Conservation (phyloP, 768 basidiomycete genomes). For the Leccinum boreale region DNA sequence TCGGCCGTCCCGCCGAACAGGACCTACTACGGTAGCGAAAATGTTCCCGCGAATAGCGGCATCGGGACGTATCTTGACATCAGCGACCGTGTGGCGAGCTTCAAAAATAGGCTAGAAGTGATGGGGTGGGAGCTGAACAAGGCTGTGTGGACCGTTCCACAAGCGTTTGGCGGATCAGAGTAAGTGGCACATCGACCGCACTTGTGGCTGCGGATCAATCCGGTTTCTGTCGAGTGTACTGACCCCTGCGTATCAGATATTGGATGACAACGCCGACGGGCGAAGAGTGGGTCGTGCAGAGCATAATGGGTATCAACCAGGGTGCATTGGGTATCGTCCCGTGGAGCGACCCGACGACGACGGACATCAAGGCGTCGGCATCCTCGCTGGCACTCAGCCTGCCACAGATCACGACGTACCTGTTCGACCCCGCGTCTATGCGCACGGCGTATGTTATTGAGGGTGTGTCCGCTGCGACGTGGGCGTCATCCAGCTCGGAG, state of each 20-base stretch:
- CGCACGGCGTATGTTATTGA: conserved; percentile 38
- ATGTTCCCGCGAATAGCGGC: conserved; percentile 30
- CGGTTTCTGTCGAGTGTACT: background rate
- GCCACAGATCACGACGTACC: conserved; percentile 43
- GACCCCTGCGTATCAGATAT: conserved; percentile 35
- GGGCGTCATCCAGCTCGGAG: conserved; percentile 36
- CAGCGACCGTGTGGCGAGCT: conserved; percentile 63
- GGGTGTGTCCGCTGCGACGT: conserved; percentile 48
- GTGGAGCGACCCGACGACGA: conserved; percentile 52
- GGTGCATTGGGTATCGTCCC: conserved; percentile 53
- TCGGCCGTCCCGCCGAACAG: conserved; percentile 26
- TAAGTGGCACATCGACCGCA: conserved; percentile 25
- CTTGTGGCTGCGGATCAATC: background rate
- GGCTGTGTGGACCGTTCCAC: conserved; percentile 77
- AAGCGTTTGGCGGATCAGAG: conserved; percentile 56
- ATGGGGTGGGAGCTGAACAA: conserved; percentile 69
- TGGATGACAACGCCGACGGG: conserved; percentile 68
- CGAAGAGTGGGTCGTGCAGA: conserved; percentile 64
- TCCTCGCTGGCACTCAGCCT: conserved; percentile 47
- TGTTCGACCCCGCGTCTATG: conserved; percentile 40
- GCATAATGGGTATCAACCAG: conserved; percentile 66
- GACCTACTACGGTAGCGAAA: conserved; percentile 10
- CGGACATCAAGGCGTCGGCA: conserved; percentile 51
- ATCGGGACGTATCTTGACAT: conserved; percentile 58
- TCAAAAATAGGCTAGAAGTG: conserved; percentile 52